Base-by-base conservation (phyloP, 2,329 filamentous ascomycete genomes). In the Pyricularia sp. region DNA sequence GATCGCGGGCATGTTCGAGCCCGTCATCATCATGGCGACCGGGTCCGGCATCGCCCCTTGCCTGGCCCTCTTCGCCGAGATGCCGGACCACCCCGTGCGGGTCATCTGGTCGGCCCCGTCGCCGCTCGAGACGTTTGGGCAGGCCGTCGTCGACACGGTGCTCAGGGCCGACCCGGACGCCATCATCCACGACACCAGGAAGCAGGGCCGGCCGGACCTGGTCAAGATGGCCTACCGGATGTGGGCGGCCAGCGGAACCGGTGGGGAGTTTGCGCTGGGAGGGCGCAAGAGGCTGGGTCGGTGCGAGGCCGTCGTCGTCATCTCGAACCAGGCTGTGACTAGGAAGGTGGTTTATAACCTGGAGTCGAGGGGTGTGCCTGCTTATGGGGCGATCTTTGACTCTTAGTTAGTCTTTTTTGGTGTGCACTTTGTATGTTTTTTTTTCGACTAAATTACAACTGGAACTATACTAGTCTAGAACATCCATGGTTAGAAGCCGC, bases 41-140 rank as follows among this genome's bases (percentile, higher is more conserved):
- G 88, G 88, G 1, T 88, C 86, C 0, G 88, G 88, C 2, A 89
- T 90, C 69, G 87, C 86, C 0, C 88, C 88, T 0, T 86, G 84
- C 70, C 77, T 89, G 36, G 86, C 85, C 1, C 82, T 89, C 68
- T 79, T 75, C 81, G 85, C 33, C 78, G 89, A n/a, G 88, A 25
- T 74, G 68, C 74, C 73, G 12, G 70, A 72, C 28, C 70, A 74
- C 14, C 76, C 75, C 1, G 71, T 78, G 67, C 73, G 76, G 17
- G 74, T 80, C 50, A 71, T 79, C 33, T 80, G 78, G 79, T 77
- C 75, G 69, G 76, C 77, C 12, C 73, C 73, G 25, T 72, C 71
- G 25, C 77, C 78, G 11, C 66, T 75, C n/a, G 70, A 74, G 69
- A 79, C 78, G 2, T 79, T 78, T 58, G 77, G 78, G 1, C 69